phyloP scores from a whole-genome alignment of 192 early-diverging fungal species.

The Rhizophagus clarus region DNA sequence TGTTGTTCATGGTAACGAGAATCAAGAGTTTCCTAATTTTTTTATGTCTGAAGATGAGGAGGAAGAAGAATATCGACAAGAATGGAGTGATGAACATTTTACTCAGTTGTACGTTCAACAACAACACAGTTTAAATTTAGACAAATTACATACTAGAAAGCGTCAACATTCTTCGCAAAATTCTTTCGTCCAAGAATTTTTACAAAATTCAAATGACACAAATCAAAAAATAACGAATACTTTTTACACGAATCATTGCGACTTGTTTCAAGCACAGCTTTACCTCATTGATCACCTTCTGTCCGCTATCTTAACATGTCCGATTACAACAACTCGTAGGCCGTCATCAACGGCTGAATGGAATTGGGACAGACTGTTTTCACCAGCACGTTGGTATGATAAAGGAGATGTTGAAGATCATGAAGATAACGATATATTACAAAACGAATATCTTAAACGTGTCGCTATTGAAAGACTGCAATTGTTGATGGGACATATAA shows the following conservation, averaged over 20 bases:
- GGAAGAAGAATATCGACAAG: constrained; percentile 31
- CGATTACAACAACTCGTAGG: constrained; percentile 6
- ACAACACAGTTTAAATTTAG: not conserved
- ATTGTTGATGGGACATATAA: constrained; percentile 29
- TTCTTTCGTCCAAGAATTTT: constrained; percentile 9
- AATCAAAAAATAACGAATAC: not conserved
- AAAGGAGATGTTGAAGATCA: not conserved
- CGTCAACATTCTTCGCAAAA: not conserved
- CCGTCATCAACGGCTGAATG: constrained; percentile 29
- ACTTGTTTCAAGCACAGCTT: constrained; percentile 17
- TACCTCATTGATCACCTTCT: constrained; percentile 27
- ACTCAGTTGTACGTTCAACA: constrained; percentile 21
- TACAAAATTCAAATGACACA: not conserved
- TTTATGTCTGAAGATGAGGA: constrained; percentile 9
- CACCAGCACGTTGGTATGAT: not conserved
- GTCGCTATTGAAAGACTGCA: constrained; percentile 6
- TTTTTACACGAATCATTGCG: constrained; percentile 3
- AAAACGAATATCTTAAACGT: constrained; percentile 1
- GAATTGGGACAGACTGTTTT: constrained; percentile 26
- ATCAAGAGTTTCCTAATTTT: not conserved
- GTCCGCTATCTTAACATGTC: not conserved
- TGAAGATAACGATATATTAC: not conserved
- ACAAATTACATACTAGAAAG: not conserved
- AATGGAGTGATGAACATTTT: constrained; percentile 31
- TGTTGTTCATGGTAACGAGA: not conserved